A percentile compares a stretch with the other conserved stretches of the same genome.
phyloP scores from a whole-genome alignment of 139 green algal genomes.

The Tetradesmus lagerheimii region DNA sequence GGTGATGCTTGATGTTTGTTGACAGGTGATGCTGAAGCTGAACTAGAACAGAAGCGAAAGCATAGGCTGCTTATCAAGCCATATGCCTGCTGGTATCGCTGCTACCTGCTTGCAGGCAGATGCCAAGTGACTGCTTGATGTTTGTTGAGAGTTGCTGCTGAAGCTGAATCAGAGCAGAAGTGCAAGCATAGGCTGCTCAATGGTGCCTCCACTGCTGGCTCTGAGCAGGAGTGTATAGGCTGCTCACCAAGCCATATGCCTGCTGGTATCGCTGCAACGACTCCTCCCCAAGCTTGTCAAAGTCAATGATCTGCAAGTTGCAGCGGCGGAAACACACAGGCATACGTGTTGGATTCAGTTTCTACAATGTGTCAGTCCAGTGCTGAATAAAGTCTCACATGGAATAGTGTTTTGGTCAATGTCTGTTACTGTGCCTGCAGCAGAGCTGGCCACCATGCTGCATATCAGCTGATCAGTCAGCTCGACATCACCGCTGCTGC shows the following conservation, averaged over 20 bases:
- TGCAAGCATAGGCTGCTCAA: not conserved
- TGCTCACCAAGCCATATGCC: conserved; percentile 30
- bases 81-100: conserved; percentile 33
- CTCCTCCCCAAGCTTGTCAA: conserved; percentile 33
- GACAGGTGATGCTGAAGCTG: too few species aligned
- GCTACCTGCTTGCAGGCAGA: too few species aligned
- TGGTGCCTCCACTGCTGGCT: too few species aligned
- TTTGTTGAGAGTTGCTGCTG: too few species aligned
- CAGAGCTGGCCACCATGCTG: not conserved
- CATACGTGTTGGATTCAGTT: too few species aligned
- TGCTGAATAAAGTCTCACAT: too few species aligned
- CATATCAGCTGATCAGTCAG: not conserved
- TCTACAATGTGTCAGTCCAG: too few species aligned
- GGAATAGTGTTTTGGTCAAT: too few species aligned
- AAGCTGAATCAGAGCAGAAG: not conserved
- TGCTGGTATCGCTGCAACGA: conserved; percentile 39
- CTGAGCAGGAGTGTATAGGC: too few species aligned
- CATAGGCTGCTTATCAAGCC: conserved; percentile 4
- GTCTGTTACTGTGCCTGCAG: not conserved
- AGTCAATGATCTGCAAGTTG: conserved; percentile 16
- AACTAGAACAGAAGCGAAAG: not conserved
- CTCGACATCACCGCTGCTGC: not conserved
- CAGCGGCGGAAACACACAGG: not conserved
- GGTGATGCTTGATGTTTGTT: too few species aligned
- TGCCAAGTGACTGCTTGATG: too few species aligned